A percentile compares a stretch with the other conserved stretches of the same genome.
phyloP scores from a whole-genome alignment of 345 rosid genomes.

The Citrus sp. region DNA sequence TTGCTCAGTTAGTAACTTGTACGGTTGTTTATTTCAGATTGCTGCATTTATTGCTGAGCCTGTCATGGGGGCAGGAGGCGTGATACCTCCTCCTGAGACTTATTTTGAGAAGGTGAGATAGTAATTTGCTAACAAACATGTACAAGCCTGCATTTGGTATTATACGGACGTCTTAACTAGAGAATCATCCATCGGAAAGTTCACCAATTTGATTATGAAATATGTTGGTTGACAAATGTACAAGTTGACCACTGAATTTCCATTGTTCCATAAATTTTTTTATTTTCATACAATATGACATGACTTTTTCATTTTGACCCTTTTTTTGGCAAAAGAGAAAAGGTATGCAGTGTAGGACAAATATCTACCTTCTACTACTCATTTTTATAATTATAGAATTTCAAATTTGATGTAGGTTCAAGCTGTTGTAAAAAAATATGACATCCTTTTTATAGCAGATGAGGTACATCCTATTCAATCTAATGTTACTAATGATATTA shows the following conservation, averaged over 20 bases:
- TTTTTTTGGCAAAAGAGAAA: not conserved
- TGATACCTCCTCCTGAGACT: conserved; percentile 91
- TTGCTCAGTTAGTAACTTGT: conserved; percentile 9
- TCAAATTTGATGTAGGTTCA: conserved; percentile 57
- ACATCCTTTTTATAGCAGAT: conserved; percentile 85
- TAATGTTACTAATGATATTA: not conserved
- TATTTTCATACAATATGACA: not conserved
- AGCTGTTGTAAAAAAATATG: conserved; percentile 86
- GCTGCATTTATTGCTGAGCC: conserved; percentile 98
- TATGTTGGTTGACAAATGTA: not conserved
- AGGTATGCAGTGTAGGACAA: not conserved
- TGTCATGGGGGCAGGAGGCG: conserved; percentile 99
- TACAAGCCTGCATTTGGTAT: no score
- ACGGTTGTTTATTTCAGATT: conserved; percentile 45
- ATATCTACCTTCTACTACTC: not conserved
- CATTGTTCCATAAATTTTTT: not conserved
- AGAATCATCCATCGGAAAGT: not conserved
- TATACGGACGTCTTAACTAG: no score
- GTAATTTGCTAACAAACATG: not conserved
- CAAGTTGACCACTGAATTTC: not conserved
- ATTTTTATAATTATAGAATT: not conserved
- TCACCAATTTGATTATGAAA: not conserved
- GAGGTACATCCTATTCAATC: conserved; percentile 48
- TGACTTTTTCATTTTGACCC: not conserved
- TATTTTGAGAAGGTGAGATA: conserved; percentile 83